Conservation (phyloP, 495 filamentous ascomycete genomes). For the Penicillium simplicissimum region DNA sequence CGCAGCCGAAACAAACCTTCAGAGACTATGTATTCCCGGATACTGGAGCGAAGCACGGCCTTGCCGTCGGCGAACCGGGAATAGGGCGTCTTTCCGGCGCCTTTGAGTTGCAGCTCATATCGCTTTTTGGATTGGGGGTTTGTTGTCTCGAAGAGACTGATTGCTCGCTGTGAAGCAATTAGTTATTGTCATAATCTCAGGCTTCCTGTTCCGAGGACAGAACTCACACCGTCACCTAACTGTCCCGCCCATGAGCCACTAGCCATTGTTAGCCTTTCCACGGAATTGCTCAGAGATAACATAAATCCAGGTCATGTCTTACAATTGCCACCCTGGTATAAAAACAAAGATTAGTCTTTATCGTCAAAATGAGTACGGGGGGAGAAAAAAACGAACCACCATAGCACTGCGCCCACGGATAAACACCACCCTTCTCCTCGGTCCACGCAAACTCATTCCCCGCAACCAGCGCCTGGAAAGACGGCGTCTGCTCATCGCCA, state of each 20-base stretch:
- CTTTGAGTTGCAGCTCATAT: slow-evolving; percentile 93
- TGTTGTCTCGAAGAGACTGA: slow-evolving; percentile 86
- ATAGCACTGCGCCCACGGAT: slow-evolving; percentile 98
- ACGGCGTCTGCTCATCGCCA: slow-evolving; percentile 66
- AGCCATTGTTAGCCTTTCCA: background rate
- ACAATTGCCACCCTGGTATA: slow-evolving; percentile 57
- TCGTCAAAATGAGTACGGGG: background rate
- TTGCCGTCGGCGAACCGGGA: slow-evolving; percentile 97
- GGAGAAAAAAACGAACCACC: slow-evolving; percentile 61
- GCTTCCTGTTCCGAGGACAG: background rate
- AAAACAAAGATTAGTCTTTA: slow-evolving; percentile 6
- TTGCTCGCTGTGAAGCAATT: slow-evolving; percentile 59
- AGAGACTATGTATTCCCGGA: slow-evolving; percentile 89
- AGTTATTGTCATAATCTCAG: background rate
- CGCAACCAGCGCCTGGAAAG: slow-evolving; percentile 73
- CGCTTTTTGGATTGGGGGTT: slow-evolving; percentile 70
- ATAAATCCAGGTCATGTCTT: slow-evolving; percentile 13
- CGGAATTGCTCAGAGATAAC: background rate
- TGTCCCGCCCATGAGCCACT: slow-evolving; percentile 90
- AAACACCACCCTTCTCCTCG: slow-evolving; percentile 66
- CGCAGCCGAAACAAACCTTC: slow-evolving; percentile 53
- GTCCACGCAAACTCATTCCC: slow-evolving; percentile 73
- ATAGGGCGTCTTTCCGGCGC: slow-evolving; percentile 90
- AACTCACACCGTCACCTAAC: slow-evolving; percentile 76
- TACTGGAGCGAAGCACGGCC: slow-evolving; percentile 85